phyloP scores from a whole-genome alignment of 1,284 basidiomycete species.

The Trichosporon inkin region DNA sequence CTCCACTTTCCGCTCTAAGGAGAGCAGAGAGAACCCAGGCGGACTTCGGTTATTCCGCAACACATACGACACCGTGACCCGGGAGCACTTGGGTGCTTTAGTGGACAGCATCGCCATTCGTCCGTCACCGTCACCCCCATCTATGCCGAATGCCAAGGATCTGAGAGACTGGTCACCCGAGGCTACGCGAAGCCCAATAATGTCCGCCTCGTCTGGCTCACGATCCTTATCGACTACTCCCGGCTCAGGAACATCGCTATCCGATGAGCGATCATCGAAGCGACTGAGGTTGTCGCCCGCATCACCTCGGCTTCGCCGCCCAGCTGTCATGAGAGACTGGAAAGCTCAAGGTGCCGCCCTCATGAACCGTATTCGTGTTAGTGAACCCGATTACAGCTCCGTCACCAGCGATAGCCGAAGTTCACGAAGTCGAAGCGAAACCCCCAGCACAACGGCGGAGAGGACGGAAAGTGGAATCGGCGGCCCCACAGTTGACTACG shows the following conservation, averaged over 20 bases:
- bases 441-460: not conserved
- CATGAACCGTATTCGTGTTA: constrained; percentile 43
- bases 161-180: constrained; percentile 29
- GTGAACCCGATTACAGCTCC: constrained; percentile 34
- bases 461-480: constrained; percentile 3
- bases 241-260: constrained; percentile 18
- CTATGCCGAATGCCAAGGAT: constrained; percentile 16
- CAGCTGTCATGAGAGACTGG: constrained; percentile 31
- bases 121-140: constrained; percentile 58
- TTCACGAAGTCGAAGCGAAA: constrained; percentile 7
- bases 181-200: constrained; percentile 6
- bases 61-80: constrained; percentile 82
- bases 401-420: constrained; percentile 32
- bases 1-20: constrained; percentile 27
- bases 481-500: constrained; percentile 32
- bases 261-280: constrained; percentile 36
- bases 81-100: constrained; percentile 83
- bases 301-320: constrained; percentile 19
- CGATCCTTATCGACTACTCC: constrained; percentile 11
- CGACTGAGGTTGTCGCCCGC: constrained; percentile 34
- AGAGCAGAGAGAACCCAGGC: not conserved
- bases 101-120: constrained; percentile 82
- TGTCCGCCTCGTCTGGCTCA: constrained; percentile 7
- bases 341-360: constrained; percentile 39
- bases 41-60: constrained; percentile 81